Evolutionary conservation across 257 asterid species (phyloP), one percentile per base, ranked within the genome.

Genomic region (Linderniella brevidens): DNA sequence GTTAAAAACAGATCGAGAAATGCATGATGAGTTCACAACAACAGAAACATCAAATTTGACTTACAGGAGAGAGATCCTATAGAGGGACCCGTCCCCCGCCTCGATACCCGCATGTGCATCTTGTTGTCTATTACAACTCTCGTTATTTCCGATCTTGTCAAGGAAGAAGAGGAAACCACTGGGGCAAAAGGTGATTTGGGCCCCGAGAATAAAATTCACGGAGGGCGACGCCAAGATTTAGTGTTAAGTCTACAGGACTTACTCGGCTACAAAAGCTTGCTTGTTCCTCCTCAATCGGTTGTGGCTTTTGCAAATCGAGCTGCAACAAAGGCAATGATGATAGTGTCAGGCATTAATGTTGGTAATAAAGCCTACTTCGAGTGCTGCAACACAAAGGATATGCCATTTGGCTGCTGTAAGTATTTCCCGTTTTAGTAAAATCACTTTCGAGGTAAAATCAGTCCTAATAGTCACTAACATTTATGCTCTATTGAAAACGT

Each of bases 21-120:
- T 25, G 6, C 32, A 25, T 25, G 32, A 25, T 25, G 32, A 25
- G 6, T 2, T 25, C 32, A 25, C 32, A 25, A 6, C 6, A 25
- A 25, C 32, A 6, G 32, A 25, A 25, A 25, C 32, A 25, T 25
- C 32, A 25, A 25, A 41, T 39, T 44, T 54, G 53, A 39, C 58
- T 52, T 54, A 14, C 18, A 88, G 98, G 98, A 84, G 68, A 78
- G 96, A 74, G 93, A 88, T 69, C 96, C 94, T 18, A 84, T 88
- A 53, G 98, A 84, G 66, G 98, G 96, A 36, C 98, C 98, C 1
- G 86, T 84, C 64, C 98, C 98, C 58, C 95, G 77, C 25, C 69
- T 88, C 36, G 95, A 88, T 58, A 77, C 98, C 50, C 92, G 96
- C 64, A 64, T 88, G 59, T 78, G 93, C 79, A 74, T 84, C 90